phyloP scores from a whole-genome alignment of 495 filamentous ascomycete genomes.

The Aspergillus carlsbadensis region DNA sequence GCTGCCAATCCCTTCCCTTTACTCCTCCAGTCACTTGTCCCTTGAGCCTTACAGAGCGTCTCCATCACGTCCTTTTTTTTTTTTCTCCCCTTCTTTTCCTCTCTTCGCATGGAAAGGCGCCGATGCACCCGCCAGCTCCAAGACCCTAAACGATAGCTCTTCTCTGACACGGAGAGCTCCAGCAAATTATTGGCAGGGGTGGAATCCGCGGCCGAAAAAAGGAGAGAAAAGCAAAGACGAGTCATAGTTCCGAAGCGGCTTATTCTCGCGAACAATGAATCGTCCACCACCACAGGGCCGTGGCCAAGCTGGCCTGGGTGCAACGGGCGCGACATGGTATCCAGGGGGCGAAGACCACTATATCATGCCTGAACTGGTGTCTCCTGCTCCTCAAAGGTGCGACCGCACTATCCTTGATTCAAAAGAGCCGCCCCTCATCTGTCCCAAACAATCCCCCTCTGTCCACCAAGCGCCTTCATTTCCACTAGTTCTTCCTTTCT shows the following conservation, averaged over 20 bases:
- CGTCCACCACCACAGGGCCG: slow-evolving; percentile 42
- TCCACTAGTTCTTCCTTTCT: slow-evolving; percentile 6
- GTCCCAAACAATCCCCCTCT: neutral
- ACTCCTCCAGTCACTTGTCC: neutral
- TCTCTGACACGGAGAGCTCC: slow-evolving; percentile 10
- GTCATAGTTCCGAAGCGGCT: slow-evolving; percentile 9
- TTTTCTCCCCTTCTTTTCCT: slow-evolving; percentile 11
- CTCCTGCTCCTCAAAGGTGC: slow-evolving; percentile 88
- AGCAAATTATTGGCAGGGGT: slow-evolving; percentile 17
- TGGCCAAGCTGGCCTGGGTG: slow-evolving; percentile 59
- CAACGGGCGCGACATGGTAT: slow-evolving; percentile 88
- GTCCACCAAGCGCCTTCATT: neutral
- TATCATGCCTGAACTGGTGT: slow-evolving; percentile 73
- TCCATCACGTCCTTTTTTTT: slow-evolving; percentile 11
- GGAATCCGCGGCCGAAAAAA: slow-evolving; percentile 7
- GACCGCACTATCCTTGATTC: slow-evolving; percentile 26
- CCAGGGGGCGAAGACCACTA: slow-evolving; percentile 90
- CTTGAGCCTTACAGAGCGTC: slow-evolving; percentile 1
- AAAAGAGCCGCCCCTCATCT: slow-evolving; percentile 12
- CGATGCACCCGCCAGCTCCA: slow-evolving; percentile 7
- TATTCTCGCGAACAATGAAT: slow-evolving; percentile 31
- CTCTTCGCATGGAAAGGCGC: slow-evolving; percentile 2
- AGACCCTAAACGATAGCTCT: slow-evolving; percentile 11
- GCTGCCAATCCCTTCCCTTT: slow-evolving; percentile 14
- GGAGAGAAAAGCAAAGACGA: slow-evolving; percentile 15